These are phyloP conservation scores for Tylopilus rubrobrunneus DNA, from an alignment of 768 basidiomycete genomes.

Conservation along the genomic window DNA sequence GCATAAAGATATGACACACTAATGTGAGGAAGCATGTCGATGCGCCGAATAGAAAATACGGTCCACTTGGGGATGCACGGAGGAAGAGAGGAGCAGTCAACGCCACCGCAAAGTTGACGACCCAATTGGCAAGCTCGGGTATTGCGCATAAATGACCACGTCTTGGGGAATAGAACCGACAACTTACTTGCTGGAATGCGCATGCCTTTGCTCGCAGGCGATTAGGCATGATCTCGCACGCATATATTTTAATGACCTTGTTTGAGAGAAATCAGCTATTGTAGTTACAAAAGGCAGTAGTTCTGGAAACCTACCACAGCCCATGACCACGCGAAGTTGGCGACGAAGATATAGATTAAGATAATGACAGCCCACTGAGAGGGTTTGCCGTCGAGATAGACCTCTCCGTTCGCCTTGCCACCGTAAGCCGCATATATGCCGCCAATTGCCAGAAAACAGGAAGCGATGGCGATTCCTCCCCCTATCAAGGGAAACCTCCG, in stretches of 20 bases:
- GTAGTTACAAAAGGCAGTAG: neutral
- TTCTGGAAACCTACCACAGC: conserved; percentile 30
- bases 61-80: conserved; percentile 39
- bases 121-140: conserved; percentile 23
- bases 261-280: neutral
- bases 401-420: conserved; percentile 24
- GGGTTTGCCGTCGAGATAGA: conserved; percentile 20
- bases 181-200: conserved; percentile 41
- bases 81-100: conserved; percentile 47
- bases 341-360: conserved; percentile 45
- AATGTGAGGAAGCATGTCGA: conserved; percentile 35
- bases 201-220: conserved; percentile 43
- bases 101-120: conserved; percentile 42
- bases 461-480: conserved; percentile 39
- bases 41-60: conserved; percentile 45
- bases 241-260: conserved; percentile 36
- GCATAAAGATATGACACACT: conserved; percentile 37
- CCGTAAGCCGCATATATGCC: conserved; percentile 40
- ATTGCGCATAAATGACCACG: conserved; percentile 4
- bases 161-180: neutral
- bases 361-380: conserved; percentile 39
- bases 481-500: conserved; percentile 36
- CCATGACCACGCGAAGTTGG: conserved; percentile 43
- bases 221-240: conserved; percentile 46
- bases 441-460: conserved; percentile 41